These are phyloP conservation scores for Chlamydomonas urium DNA, from an alignment of 139 green algal species.

Conservation along the genomic window DNA sequence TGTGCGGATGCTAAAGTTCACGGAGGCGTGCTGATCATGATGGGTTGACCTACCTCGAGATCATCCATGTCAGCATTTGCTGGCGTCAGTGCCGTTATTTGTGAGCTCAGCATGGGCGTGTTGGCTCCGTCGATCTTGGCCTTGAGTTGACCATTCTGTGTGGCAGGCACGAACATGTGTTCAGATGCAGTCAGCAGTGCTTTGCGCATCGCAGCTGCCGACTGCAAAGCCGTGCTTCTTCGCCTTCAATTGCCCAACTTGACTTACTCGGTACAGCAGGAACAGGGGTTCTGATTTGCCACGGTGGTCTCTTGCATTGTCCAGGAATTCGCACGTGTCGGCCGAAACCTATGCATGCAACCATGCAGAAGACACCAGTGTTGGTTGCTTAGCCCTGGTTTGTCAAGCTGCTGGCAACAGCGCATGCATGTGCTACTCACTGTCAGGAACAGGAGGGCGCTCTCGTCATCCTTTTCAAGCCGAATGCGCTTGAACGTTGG, in stretches of 20 bases:
- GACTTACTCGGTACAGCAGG: slow-evolving; percentile 52
- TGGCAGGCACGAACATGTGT: background rate
- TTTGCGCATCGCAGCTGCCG: background rate
- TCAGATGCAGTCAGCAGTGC: background rate
- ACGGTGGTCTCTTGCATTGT: slow-evolving; percentile 36
- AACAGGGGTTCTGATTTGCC: slow-evolving; percentile 61
- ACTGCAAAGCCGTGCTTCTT: background rate
- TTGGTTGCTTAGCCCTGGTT: background rate
- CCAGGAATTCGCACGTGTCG: slow-evolving; percentile 41
- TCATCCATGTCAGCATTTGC: slow-evolving; percentile 59
- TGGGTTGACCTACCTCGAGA: slow-evolving; percentile 52
- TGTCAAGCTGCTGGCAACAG: background rate
- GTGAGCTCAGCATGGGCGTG: slow-evolving; percentile 38
- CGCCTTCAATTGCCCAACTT: background rate
- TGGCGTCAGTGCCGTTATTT: slow-evolving; percentile 44
- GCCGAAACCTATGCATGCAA: slow-evolving; percentile 27
- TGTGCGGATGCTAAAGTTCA: too few relatives aligned
- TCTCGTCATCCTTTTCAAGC: slow-evolving; percentile 63
- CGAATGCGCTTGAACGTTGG: slow-evolving; percentile 54
- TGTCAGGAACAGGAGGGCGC: slow-evolving; percentile 49
- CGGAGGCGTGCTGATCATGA: too few relatives aligned
- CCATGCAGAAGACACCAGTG: background rate
- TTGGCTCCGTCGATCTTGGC: slow-evolving; percentile 50
- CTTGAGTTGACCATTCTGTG: slow-evolving; percentile 59
- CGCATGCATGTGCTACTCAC: slow-evolving; percentile 20